Evolutionary conservation across 2,329 filamentous ascomycete genomes (phyloP).

Genomic region (Cladophialophora yegresii): DNA sequence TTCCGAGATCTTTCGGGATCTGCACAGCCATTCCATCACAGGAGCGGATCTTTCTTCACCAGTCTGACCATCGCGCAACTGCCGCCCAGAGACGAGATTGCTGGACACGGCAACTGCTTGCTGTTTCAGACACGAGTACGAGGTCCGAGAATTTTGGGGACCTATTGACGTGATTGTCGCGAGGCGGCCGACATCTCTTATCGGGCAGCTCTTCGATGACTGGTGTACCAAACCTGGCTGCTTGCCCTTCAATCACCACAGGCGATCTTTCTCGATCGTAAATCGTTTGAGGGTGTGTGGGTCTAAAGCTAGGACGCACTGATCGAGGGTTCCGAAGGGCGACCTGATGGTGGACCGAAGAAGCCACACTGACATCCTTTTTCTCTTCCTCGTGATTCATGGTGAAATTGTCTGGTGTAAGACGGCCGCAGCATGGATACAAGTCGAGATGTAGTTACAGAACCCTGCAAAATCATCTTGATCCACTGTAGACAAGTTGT

Average conservation of each 20-base stretch:
- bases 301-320: background rate
- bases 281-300: conserved; percentile 5
- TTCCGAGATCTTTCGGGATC: background rate
- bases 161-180: background rate
- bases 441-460: background rate
- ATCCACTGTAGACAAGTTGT: background rate
- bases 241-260: conserved; percentile 5
- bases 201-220: background rate
- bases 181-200: background rate
- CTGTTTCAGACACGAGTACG: conserved; percentile 18
- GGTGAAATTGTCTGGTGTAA: background rate
- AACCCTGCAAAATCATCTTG: background rate
- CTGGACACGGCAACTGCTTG: background rate
- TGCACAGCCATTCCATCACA: conserved; percentile 4
- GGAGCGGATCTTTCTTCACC: background rate
- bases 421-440: background rate
- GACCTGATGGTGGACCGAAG: background rate
- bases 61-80: background rate
- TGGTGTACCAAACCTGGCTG: background rate
- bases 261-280: conserved; percentile 12
- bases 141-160: background rate
- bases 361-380: background rate
- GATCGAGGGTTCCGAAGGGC: background rate
- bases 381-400: background rate
- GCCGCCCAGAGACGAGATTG: background rate